A percentile compares a stretch with the other conserved stretches of the same genome.
Conservation (phyloP, 2,329 filamentous ascomycete genomes). For the Didymella arachidicola region DNA sequence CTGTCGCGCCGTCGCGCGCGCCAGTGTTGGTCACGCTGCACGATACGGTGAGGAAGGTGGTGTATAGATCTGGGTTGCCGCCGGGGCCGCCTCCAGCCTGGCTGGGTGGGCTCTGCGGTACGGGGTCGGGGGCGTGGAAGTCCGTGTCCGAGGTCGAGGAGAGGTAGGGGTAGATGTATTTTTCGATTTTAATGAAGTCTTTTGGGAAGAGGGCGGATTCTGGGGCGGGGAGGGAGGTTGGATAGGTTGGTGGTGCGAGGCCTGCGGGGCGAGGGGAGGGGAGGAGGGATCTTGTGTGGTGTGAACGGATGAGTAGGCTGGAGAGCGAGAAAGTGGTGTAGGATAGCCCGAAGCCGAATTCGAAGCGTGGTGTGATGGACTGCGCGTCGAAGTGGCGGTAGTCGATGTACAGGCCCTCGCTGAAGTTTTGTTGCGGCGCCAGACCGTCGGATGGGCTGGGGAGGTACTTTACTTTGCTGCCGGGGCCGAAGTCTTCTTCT, state of each 20-base stretch:
- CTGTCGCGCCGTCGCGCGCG: constrained; percentile 58
- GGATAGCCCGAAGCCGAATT: constrained; percentile 85
- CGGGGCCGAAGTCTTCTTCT: constrained; percentile 77
- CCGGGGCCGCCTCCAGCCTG: constrained; percentile 73
- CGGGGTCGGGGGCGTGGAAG: constrained; percentile 60
- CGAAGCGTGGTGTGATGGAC: constrained; percentile 76
- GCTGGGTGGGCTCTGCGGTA: constrained; percentile 64
- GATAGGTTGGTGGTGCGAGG: constrained; percentile 56
- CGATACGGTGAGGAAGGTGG: constrained; percentile 60
- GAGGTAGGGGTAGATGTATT: constrained; percentile 79
- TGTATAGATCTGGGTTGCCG: constrained; percentile 72
- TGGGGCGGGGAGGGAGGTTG: constrained; percentile 62
- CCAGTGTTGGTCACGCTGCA: constrained; percentile 70
- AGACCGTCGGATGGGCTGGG: constrained; percentile 65
- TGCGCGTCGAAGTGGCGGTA: constrained; percentile 88
- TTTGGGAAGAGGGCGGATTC: constrained; percentile 67
- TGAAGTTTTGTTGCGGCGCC: constrained; percentile 82
- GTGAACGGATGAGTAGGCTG: constrained; percentile 56
- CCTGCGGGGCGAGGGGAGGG: constrained; percentile 47
- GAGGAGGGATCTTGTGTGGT: constrained; percentile 55
- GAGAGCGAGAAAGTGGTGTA: constrained; percentile 77
- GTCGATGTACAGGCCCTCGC: constrained; percentile 85
- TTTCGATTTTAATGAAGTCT: constrained; percentile 67
- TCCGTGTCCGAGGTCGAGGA: constrained; percentile 58
- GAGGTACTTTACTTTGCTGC: constrained; percentile 72